These are phyloP conservation scores for Urochloa ruziziensis DNA, from an alignment of 176 grass and related monocot species.

Conservation along the genomic window DNA sequence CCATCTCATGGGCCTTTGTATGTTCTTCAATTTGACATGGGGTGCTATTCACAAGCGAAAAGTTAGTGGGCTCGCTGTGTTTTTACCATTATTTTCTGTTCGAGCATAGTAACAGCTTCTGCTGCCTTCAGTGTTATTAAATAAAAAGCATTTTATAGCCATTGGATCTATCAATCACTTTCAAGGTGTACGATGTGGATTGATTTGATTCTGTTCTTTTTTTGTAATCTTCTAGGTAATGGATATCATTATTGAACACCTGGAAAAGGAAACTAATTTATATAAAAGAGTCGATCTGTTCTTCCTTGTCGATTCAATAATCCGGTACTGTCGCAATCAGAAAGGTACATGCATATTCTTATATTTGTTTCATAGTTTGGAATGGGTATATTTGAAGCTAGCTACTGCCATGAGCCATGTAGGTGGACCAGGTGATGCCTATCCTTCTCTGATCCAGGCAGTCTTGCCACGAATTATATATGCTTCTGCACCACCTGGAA, in stretches of 20 bases:
- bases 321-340: slow-evolving; percentile 77
- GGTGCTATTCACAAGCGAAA: slow-evolving; percentile 16
- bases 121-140: not conserved
- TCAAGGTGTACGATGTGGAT: slow-evolving; percentile 1
- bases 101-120: not conserved
- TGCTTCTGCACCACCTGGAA: slow-evolving; percentile 80
- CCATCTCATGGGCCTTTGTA: not conserved
- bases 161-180: not conserved
- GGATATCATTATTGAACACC: slow-evolving; percentile 79
- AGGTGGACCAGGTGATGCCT: slow-evolving; percentile 77
- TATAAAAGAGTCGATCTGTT: slow-evolving; percentile 88
- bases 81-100: not conserved
- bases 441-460: slow-evolving; percentile 90
- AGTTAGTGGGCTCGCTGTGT: not conserved
- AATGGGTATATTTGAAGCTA: slow-evolving; percentile 2
- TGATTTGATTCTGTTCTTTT: slow-evolving; percentile 28
- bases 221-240: slow-evolving; percentile 65
- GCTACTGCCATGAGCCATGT: slow-evolving; percentile 27
- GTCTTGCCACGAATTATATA: slow-evolving; percentile 78
- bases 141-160: slow-evolving; percentile 5
- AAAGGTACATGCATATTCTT: slow-evolving; percentile 57
- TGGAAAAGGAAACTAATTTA: slow-evolving; percentile 88
- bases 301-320: slow-evolving; percentile 98
- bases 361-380: slow-evolving; percentile 1
- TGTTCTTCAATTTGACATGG: not conserved